A percentile compares a stretch with the other conserved stretches of the same genome.
Conservation (phyloP, 2,329 filamentous ascomycete genomes). For the Pseudogymnoascus sp. region DNA sequence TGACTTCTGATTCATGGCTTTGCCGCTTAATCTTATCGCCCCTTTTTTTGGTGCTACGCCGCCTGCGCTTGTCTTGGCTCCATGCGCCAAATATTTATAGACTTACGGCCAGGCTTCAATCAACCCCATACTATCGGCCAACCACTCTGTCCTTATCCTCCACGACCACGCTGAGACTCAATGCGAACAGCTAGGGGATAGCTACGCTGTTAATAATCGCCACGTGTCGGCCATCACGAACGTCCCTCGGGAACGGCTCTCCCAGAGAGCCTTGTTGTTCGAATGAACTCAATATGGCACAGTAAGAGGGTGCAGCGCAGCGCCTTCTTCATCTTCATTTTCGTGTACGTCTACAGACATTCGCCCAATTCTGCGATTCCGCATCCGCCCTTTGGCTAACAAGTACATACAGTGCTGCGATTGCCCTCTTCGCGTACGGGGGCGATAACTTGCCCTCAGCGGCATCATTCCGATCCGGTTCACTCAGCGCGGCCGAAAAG, state of each 20-base stretch:
- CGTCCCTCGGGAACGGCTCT: not conserved
- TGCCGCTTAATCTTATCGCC: conserved; percentile 3
- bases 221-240: not conserved
- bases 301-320: conserved; percentile 12
- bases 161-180: not conserved
- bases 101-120: not conserved
- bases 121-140: not conserved
- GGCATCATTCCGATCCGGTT: not conserved
- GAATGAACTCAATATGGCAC: conserved; percentile 11
- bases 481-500: not conserved
- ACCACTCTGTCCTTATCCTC: not conserved
- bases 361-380: not conserved
- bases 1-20: not conserved
- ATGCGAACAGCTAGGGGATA: conserved; percentile 1
- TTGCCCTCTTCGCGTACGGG: not conserved
- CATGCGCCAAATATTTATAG: not conserved
- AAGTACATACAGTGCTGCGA: not conserved
- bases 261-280: not conserved
- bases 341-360: conserved; percentile 6
- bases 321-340: conserved; percentile 9
- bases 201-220: not conserved
- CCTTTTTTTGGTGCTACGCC: not conserved
- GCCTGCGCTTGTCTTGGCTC: not conserved
- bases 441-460: not conserved
- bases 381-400: not conserved